phyloP scores from a whole-genome alignment of 495 filamentous ascomycete genomes.

The Penicillium argentinense region DNA sequence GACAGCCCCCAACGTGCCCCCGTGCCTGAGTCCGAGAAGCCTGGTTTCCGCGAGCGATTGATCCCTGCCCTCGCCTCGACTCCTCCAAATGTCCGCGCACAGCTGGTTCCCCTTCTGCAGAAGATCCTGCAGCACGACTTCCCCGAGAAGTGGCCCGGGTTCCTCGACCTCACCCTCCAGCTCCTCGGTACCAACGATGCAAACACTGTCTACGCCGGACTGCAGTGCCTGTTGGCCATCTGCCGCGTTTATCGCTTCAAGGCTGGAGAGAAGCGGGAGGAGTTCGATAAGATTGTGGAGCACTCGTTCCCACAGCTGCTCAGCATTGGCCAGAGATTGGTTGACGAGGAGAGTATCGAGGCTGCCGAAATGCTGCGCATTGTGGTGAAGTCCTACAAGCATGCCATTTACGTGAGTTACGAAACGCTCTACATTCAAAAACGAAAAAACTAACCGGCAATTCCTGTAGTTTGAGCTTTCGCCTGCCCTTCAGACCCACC shows the following conservation, averaged over 20 bases:
- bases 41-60: conserved; percentile 79
- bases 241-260: conserved; percentile 95
- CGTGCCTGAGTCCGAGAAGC: conserved; percentile 87
- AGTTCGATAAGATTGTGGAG: conserved; percentile 93
- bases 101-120: conserved; percentile 89
- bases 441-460: conserved; percentile 15
- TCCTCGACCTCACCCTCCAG: conserved; percentile 86
- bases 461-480: conserved; percentile 77
- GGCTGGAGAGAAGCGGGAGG: conserved; percentile 71
- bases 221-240: conserved; percentile 91
- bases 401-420: conserved; percentile 86
- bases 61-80: conserved; percentile 85
- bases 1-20: conserved; percentile 60
- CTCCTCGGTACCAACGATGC: conserved; percentile 81
- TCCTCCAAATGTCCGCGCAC: conserved; percentile 74
- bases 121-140: conserved; percentile 96
- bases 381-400: conserved; percentile 93
- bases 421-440: not conserved
- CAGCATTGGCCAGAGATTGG: conserved; percentile 79
- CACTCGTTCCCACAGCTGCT: conserved; percentile 89
- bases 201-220: conserved; percentile 81
- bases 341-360: conserved; percentile 86
- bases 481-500: conserved; percentile 68
- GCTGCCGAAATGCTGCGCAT: conserved; percentile 96
- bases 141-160: conserved; percentile 88